Conservation (phyloP, 1,284 basidiomycete genomes). For the Ustanciosporium gigantosporum region DNA sequence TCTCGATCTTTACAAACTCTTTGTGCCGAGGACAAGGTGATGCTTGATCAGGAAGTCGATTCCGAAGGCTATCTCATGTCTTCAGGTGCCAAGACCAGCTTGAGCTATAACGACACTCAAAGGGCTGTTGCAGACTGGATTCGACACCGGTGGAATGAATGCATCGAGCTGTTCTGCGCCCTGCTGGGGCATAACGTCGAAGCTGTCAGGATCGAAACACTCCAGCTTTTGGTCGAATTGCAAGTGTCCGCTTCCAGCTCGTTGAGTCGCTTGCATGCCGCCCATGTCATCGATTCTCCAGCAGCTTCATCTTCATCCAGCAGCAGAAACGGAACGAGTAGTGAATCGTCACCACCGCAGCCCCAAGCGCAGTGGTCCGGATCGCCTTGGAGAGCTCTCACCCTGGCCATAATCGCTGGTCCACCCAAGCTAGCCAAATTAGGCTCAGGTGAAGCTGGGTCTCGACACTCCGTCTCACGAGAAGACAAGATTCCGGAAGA, state of each 20-base stretch:
- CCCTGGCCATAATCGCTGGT: constrained; percentile 38
- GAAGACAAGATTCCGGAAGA: constrained; percentile 36
- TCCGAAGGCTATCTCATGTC: constrained; percentile 26
- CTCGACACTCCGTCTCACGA: constrained; percentile 15
- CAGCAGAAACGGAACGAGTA: constrained; percentile 3
- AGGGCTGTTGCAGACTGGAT: constrained; percentile 47
- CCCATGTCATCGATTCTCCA: constrained; percentile 3
- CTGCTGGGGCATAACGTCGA: constrained; percentile 31
- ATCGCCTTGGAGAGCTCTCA: constrained; percentile 39
- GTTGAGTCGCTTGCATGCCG: constrained; percentile 13
- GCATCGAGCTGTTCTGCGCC: constrained; percentile 39
- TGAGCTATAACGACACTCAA: constrained; percentile 17
- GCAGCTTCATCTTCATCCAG: background rate
- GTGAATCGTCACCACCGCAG: constrained; percentile 1
- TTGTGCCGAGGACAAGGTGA: constrained; percentile 27
- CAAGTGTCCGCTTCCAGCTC: constrained; percentile 31
- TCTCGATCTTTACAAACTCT: constrained; percentile 31
- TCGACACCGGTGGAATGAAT: constrained; percentile 50
- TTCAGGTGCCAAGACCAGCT: constrained; percentile 7
- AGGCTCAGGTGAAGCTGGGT: constrained; percentile 18
- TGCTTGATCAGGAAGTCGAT: constrained; percentile 31
- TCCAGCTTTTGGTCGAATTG: constrained; percentile 32
- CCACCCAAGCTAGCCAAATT: constrained; percentile 26
- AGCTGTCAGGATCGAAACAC: constrained; percentile 19
- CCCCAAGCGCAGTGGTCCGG: constrained; percentile 21